phyloP scores from a whole-genome alignment of 495 filamentous ascomycete genomes.

The Immersiella caudata region DNA sequence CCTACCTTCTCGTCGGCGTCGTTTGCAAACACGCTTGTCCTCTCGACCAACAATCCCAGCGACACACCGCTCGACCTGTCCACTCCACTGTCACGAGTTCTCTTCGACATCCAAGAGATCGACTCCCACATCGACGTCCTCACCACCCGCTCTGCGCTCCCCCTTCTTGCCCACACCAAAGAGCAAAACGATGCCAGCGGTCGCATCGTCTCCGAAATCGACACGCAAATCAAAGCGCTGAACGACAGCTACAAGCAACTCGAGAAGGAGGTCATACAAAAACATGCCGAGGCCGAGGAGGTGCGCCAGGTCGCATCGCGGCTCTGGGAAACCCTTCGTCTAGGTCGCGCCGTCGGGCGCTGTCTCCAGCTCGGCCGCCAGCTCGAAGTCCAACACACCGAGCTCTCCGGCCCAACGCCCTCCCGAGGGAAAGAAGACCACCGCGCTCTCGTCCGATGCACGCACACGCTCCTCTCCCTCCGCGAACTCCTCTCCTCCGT shows the following conservation, averaged over 20 bases:
- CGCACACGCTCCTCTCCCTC: conserved; percentile 72
- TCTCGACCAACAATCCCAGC: conserved; percentile 86
- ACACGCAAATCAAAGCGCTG: conserved; percentile 73
- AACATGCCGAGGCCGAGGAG: conserved; percentile 79
- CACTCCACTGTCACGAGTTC: conserved; percentile 87
- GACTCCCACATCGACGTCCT: conserved; percentile 92
- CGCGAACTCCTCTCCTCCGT: conserved; percentile 69
- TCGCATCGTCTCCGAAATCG: conserved; percentile 70
- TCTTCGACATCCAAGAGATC: conserved; percentile 97
- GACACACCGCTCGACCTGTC: conserved; percentile 91
- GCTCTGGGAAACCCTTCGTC: conserved; percentile 74
- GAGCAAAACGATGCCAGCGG: conserved; percentile 68
- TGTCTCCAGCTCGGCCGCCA: conserved; percentile 80
- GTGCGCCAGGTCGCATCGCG: conserved; percentile 71
- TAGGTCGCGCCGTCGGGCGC: conserved; percentile 74
- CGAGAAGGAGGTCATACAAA: conserved; percentile 77
- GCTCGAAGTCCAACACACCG: conserved; percentile 76
- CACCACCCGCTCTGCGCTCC: conserved; percentile 80
- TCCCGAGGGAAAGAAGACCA: conserved; percentile 64
- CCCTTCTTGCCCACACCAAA: conserved; percentile 78
- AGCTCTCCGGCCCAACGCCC: conserved; percentile 33
- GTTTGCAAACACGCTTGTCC: conserved; percentile 88
- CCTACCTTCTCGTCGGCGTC: conserved; percentile 75
- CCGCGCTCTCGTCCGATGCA: conserved; percentile 74
- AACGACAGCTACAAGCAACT: conserved; percentile 83